Evolutionary conservation across 768 basidiomycete species (phyloP).

Genomic region (Asterophora lycoperdoides): DNA sequence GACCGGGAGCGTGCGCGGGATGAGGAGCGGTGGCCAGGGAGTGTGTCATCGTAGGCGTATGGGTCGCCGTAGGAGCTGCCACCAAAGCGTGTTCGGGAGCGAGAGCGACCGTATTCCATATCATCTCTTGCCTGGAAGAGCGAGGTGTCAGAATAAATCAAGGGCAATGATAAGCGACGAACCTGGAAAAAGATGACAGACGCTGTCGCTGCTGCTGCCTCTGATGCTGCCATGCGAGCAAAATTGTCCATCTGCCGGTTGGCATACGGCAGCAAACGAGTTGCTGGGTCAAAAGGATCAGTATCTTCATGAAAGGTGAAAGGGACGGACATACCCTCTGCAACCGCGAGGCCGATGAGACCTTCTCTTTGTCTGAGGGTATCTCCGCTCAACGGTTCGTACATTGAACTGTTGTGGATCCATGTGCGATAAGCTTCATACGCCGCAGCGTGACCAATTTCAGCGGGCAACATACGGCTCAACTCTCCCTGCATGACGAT

Average conservation of each 20-base stretch:
- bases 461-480: constrained; percentile 45
- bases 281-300: constrained; percentile 34
- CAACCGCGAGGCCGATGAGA: constrained; percentile 63
- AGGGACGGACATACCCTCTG: constrained; percentile 48
- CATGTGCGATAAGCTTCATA: constrained; percentile 73
- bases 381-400: constrained; percentile 54
- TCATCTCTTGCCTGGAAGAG: constrained; percentile 29
- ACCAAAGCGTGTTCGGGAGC: constrained; percentile 28
- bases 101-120: constrained; percentile 24
- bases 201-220: constrained; percentile 66
- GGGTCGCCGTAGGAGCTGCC: constrained; percentile 30
- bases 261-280: constrained; percentile 51
- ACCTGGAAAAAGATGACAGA: constrained; percentile 56
- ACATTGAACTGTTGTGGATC: constrained; percentile 53
- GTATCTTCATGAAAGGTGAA: constrained; percentile 4
- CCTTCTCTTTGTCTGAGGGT: constrained; percentile 61
- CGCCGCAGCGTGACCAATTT: constrained; percentile 73
- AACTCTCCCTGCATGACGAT: constrained; percentile 42
- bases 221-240: constrained; percentile 48
- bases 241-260: constrained; percentile 41
- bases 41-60: constrained; percentile 36
- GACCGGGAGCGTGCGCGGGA: constrained; percentile 36
- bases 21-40: constrained; percentile 27
- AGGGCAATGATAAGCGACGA: constrained; percentile 8
- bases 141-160: constrained; percentile 2